phyloP scores from a whole-genome alignment of 2,329 filamentous ascomycete species.

The Stachybotrys chartarum region DNA sequence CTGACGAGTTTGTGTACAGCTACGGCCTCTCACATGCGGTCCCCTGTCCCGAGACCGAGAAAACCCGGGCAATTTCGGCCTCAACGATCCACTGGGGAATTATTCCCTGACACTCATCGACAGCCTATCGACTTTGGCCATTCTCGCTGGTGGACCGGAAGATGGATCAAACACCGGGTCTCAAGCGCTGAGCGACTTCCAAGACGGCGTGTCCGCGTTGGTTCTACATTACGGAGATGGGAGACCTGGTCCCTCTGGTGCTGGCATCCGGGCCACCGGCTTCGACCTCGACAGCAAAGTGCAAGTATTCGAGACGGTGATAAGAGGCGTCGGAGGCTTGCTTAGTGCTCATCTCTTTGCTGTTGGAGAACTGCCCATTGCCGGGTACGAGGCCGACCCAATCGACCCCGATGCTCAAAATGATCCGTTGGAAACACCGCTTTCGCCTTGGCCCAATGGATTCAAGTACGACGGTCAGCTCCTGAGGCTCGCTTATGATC shows the following conservation, averaged over 20 bases:
- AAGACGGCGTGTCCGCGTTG: slow-evolving; percentile 68
- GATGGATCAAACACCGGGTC: slow-evolving; percentile 27
- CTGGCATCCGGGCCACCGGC: slow-evolving; percentile 66
- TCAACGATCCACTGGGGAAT: slow-evolving; percentile 95
- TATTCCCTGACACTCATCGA: slow-evolving; percentile 95
- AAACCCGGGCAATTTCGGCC: slow-evolving; percentile 72
- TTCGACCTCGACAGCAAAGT: slow-evolving; percentile 98
- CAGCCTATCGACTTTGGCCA: slow-evolving; percentile 87
- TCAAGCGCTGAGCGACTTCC: slow-evolving; percentile 63
- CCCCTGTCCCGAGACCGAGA: slow-evolving; percentile 77
- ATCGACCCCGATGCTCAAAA: slow-evolving; percentile 15
- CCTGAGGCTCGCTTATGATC: slow-evolving; percentile 78
- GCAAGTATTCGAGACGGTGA: slow-evolving; percentile 97
- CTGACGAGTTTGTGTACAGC: slow-evolving; percentile 32
- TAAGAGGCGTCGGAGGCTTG: slow-evolving; percentile 83
- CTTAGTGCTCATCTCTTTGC: slow-evolving; percentile 93
- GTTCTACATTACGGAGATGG: slow-evolving; percentile 86
- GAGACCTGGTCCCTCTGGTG: slow-evolving; percentile 56
- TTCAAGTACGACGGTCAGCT: slow-evolving; percentile 86
- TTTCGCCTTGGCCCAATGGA: slow-evolving; percentile 67
- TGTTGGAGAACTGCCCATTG: slow-evolving; percentile 80
- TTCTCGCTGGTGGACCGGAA: slow-evolving; percentile 68
- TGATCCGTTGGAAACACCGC: slow-evolving; percentile 37
- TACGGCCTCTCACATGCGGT: slow-evolving; percentile 77
- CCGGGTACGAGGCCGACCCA: slow-evolving; percentile 57